A percentile compares a stretch with the other conserved stretches of the same genome.
Conservation (phyloP, 1,284 basidiomycete species). For the Megacollybia platyphylla region DNA sequence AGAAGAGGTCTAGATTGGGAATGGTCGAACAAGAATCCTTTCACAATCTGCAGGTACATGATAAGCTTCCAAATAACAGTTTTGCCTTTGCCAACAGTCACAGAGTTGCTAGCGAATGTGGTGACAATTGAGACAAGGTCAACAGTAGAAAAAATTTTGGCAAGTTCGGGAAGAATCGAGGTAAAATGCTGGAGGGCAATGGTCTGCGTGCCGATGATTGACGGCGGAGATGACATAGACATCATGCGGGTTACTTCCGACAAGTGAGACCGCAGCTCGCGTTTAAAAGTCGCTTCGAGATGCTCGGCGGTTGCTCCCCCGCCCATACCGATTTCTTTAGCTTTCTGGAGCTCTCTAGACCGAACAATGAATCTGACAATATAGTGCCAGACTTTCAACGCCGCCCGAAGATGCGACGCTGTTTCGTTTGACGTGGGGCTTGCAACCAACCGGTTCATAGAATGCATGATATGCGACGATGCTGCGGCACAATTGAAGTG, state of each 20-base stretch:
- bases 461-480: constrained; percentile 71
- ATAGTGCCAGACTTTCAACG: constrained; percentile 94
- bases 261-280: constrained; percentile 68
- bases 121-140: constrained; percentile 83
- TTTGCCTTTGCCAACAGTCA: constrained; percentile 73
- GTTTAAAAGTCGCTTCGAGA: constrained; percentile 77
- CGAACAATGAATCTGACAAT: constrained; percentile 90
- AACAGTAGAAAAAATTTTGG: constrained; percentile 65
- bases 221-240: constrained; percentile 63
- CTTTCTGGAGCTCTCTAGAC: constrained; percentile 79
- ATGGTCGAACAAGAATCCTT: constrained; percentile 80
- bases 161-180: constrained; percentile 80
- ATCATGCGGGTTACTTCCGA: constrained; percentile 83
- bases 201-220: constrained; percentile 93
- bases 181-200: constrained; percentile 91
- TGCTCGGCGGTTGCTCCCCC: constrained; percentile 75
- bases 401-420: constrained; percentile 71
- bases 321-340: constrained; percentile 67
- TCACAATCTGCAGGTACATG: constrained; percentile 86
- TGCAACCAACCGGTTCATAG: constrained; percentile 75
- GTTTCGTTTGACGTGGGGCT: constrained; percentile 67
- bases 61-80: constrained; percentile 89
- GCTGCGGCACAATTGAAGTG: constrained; percentile 78
- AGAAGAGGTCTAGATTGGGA: constrained; percentile 69
- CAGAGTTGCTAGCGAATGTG: constrained; percentile 70